These are phyloP conservation scores for Rosa multiflora DNA, from an alignment of 306 rosid species.

Conservation along the genomic window DNA sequence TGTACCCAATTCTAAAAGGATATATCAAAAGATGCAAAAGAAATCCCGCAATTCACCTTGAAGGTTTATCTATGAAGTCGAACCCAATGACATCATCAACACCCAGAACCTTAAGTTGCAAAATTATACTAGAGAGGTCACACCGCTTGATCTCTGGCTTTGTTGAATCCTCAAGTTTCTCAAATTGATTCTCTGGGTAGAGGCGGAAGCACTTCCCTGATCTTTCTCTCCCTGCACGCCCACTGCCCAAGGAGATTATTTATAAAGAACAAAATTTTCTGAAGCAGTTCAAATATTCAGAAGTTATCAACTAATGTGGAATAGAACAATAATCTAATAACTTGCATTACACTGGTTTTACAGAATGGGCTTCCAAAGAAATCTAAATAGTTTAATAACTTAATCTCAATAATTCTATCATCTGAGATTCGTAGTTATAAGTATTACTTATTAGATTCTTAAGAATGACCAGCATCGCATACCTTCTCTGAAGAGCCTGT, in stretches of 20 bases:
- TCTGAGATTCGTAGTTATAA: neutral
- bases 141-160: constrained; percentile 88
- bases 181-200: constrained; percentile 74
- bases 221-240: constrained; percentile 94
- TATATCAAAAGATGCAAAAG: neutral
- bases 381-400: neutral
- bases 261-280: neutral
- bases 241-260: constrained; percentile 46
- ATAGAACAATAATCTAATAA: neutral
- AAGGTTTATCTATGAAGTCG: constrained; percentile 88
- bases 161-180: constrained; percentile 82
- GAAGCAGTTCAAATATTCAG: constrained; percentile 16
- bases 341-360: neutral
- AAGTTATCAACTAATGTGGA: neutral
- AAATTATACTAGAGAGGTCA: constrained; percentile 81
- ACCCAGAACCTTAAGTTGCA: constrained; percentile 90
- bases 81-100: constrained; percentile 77
- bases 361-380: neutral
- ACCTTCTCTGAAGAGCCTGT: constrained; percentile 96
- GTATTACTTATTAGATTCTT: neutral
- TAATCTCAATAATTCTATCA: neutral
- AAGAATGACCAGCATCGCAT: constrained; percentile 25
- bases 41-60: constrained; percentile 50
- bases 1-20: neutral
- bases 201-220: constrained; percentile 88